These are phyloP conservation scores for Eucalyptus urophylla DNA, from an alignment of 345 rosid genomes.

Conservation along the genomic window DNA sequence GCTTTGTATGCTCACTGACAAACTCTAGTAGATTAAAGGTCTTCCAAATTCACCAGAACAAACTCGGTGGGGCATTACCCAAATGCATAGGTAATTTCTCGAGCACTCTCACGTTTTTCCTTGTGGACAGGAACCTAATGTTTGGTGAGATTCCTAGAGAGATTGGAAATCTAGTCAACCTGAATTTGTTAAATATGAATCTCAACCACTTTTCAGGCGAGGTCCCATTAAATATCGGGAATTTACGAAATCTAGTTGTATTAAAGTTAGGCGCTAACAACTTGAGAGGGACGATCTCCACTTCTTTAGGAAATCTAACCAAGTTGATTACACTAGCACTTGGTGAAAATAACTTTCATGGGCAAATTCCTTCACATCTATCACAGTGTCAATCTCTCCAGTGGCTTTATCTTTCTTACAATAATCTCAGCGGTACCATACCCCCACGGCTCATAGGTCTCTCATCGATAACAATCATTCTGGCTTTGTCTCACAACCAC, in stretches of 20 bases:
- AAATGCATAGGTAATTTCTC: neutral
- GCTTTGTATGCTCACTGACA: neutral
- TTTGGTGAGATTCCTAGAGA: neutral
- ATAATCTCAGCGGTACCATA: neutral
- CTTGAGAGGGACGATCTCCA: neutral
- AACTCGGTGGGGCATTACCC: neutral
- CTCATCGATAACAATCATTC: rapidly evolving
- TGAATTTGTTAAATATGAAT: no score
- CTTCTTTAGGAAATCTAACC: neutral
- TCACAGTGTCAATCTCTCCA: rapidly evolving
- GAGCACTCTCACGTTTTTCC: rapidly evolving
- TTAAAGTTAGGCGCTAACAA: rapidly evolving
- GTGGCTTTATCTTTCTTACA: rapidly evolving
- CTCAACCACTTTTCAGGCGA: neutral
- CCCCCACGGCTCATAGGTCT: neutral
- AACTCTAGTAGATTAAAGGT: neutral
- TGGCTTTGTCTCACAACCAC: neutral
- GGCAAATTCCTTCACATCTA: neutral
- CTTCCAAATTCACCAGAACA: rapidly evolving
- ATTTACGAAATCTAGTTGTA: neutral
- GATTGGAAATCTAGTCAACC: neutral
- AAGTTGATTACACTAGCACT: neutral
- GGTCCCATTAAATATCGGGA: neutral
- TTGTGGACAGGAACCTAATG: rapidly evolving
- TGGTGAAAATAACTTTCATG: neutral